Evolutionary conservation across 805 yeast species (phyloP).

Genomic region (Blastobotrys mokoenaii): DNA sequence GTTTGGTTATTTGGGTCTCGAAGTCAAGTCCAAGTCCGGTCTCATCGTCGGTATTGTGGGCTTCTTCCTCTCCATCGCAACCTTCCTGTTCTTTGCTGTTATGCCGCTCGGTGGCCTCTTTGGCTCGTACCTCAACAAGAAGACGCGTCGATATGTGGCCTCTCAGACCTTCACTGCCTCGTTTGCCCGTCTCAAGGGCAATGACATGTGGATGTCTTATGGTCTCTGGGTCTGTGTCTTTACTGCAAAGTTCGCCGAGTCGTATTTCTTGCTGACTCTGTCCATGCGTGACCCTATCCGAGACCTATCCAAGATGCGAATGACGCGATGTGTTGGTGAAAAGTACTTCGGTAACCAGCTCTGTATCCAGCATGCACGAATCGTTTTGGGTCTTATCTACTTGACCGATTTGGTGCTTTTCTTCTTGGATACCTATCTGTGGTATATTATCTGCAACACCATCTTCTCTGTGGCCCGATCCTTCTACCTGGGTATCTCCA

Average conservation of each 20-base stretch:
- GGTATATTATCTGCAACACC: conserved; percentile 95
- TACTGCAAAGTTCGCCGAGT: conserved; percentile 81
- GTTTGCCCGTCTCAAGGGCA: conserved; percentile 70
- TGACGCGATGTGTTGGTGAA: conserved; percentile 93
- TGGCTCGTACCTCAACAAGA: conserved; percentile 72
- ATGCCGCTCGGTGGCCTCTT: conserved; percentile 97
- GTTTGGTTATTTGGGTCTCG: conserved; percentile 33
- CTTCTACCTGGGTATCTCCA: conserved; percentile 96
- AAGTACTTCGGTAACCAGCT: conserved; percentile 72
- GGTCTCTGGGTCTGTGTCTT: conserved; percentile 84
- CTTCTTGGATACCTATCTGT: conserved; percentile 97
- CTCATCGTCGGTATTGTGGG: conserved; percentile 67
- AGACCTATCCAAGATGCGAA: conserved; percentile 67
- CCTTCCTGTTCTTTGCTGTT: conserved; percentile 78
- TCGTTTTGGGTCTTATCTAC: conserved; percentile 86
- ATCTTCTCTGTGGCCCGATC: conserved; percentile 95
- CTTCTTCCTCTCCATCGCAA: conserved; percentile 79
- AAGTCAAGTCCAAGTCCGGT: conserved; percentile 34
- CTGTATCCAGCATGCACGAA: conserved; percentile 79
- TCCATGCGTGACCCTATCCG: conserved; percentile 94
- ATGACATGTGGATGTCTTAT: conserved; percentile 94
- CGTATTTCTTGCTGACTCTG: conserved; percentile 84
- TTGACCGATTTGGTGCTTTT: conserved; percentile 88
- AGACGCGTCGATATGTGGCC: conserved; percentile 80
- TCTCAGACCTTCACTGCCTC: conserved; percentile 95